Base-by-base conservation (phyloP, 306 rosid species). In the Malus sieversii region DNA sequence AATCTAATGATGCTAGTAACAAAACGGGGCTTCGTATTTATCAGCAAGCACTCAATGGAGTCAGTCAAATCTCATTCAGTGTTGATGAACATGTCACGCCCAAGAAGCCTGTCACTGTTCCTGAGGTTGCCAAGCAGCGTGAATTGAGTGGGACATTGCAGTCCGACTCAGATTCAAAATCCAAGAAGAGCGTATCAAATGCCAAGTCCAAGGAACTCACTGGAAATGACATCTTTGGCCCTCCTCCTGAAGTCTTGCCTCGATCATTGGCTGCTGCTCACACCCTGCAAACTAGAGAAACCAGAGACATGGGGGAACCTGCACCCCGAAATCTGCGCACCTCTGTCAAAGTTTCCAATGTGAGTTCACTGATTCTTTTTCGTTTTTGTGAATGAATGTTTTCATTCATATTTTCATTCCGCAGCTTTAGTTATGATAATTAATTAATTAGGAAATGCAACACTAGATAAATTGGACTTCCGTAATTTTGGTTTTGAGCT, bases 91-190 rank as follows among this genome's bases (percentile, higher is more conserved):
- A 77, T 23, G 40, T 86, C 77, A 78, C 90, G 51, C 95, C 88
- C 18, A 90, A 87, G 85, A 94, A 88, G 82, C 90, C 90, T 29
- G 53, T 80, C 77, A 88, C 95, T 27, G 22, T 88, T 64, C 88
- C 94, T 4, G 94, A 91, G 85, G 97, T 84, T 68, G 97, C 97
- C 42, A 95, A 95, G 92, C 99, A 95, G 84, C 97, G 96, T 38
- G 99, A 95, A 78, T 79, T 92, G 66, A 77, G 97, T 78, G 97
- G 97, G 69, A 89, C 96, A 20, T 76, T 90, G 83, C 87, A 82
- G 71, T 85, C 82, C 5, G 90, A 90, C 9, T 66, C 73, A 19
- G 91, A 86, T 71, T 29, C 87, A 4, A 85, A 78, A 83, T 74
- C 23, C 59, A 80, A 80, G 66, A 95, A 90, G 88, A 89, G 77